Base-by-base conservation (phyloP, 169 alveolate genomes). In the Cryptosporidium tyzzeri region DNA sequence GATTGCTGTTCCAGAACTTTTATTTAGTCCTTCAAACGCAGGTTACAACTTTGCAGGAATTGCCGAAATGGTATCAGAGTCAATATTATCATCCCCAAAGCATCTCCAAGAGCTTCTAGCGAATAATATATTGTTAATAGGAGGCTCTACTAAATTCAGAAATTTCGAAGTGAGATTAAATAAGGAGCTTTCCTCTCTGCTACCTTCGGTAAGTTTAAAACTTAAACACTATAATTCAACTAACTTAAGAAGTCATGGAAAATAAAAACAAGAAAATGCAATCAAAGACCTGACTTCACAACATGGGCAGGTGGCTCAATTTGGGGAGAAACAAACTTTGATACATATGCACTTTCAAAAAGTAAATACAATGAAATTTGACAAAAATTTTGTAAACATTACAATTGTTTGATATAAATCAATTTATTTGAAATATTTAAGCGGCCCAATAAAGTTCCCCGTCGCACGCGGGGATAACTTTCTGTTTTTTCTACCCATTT, bases 391-490 rank as follows among this genome's bases (percentile, higher is more conserved):
- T n/a, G 2, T 23, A 33, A 23, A 21, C 14, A 1, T 55, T 37
- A 55, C 67, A 55, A 55, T 55, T 21, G 2, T 21, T 3, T 26
- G 55, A 2, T 26, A 6, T 48, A 48, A 48, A 14, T 48, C 55
- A 48, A 48, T 48, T 48, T 3, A 14, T 48, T 48, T n/a, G 1
- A 12, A 48, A 23, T n/a, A 65, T 65, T 65, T 65, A 65, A 33
- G 71, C 71, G 71, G 71, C 71, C 48, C 8, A 26, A 21, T 23
- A 18, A 65, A 31, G 7, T 62, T 41, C 37, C 75, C 48, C 89
- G 89, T 80, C 89, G 80, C 89, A 80, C 74, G 89, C 89, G 89
- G 89, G 73, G 53, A 62, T 10, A 45, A 45, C 18, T n/a, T 41
- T 65, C 44, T 35, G 16, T 50, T 31, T 50, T 31, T 39, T 41